Percentiles rank a stretch among this genome's conserved stretches.
Conservation (phyloP, 306 rosid species). For the barrel medic (Medicago truncatula) region MtrunA17r5.0-ANR NC_053047.1:5517501-5518000, state of each 20-base stretch:
- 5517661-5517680: slow-evolving; percentile 22
- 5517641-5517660: slow-evolving; percentile 16
- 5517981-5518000: not conserved
- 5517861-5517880: slow-evolving; percentile 40
- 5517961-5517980: not conserved
- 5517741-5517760: slow-evolving; percentile 30
- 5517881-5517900: slow-evolving; percentile 44
- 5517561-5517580: too few relatives aligned
- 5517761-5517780: slow-evolving; percentile 23
- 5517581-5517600: too few relatives aligned
- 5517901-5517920: not conserved
- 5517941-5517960: slow-evolving; percentile 18
- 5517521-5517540: too few relatives aligned
- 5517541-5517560: too few relatives aligned
- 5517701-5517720: slow-evolving; percentile 28
- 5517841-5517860: slow-evolving; percentile 45
- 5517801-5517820: slow-evolving; percentile 38
- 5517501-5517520: too few relatives aligned
- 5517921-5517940: not conserved
- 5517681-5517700: not conserved
- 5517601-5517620: too few relatives aligned
- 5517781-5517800: slow-evolving; percentile 8
- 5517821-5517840: slow-evolving; percentile 38
- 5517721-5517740: slow-evolving; percentile 28
- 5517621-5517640: too few relatives aligned